Conservation (phyloP, 495 filamentous ascomycete genomes). For the Podospora pseudoanserina region DNA sequence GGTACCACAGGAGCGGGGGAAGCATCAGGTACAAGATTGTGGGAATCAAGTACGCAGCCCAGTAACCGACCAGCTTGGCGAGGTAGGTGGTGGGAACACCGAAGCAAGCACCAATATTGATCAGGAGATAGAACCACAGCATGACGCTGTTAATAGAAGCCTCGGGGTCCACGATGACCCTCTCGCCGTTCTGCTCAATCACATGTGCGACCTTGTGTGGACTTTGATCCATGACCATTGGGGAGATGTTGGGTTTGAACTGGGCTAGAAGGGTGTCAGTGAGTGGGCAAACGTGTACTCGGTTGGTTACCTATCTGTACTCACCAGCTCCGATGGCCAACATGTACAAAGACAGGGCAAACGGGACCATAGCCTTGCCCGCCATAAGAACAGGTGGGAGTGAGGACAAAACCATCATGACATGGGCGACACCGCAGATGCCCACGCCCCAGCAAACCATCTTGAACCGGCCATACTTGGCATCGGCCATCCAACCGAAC, state of each 20-base stretch:
- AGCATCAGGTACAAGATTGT: constrained; percentile 57
- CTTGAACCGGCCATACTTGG: constrained; percentile 55
- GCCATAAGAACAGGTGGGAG: constrained; percentile 53
- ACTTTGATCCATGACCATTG: constrained; percentile 57
- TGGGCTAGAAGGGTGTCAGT: constrained; percentile 32
- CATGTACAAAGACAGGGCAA: constrained; percentile 56
- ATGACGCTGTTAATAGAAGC: constrained; percentile 59
- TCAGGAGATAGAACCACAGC: constrained; percentile 61
- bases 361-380: constrained; percentile 54
- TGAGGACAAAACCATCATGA: constrained; percentile 58
- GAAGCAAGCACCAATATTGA: constrained; percentile 64
- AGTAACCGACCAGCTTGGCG: constrained; percentile 61
- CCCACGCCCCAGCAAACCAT: constrained; percentile 60
- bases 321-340: constrained; percentile 64
- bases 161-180: constrained; percentile 57
- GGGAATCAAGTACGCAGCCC: constrained; percentile 66
- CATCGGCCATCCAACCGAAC: constrained; percentile 57
- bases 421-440: constrained; percentile 62
- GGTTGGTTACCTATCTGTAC: constrained; percentile 24
- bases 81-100: constrained; percentile 48
- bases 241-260: constrained; percentile 67
- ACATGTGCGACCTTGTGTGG: constrained; percentile 45
- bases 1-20: constrained; percentile 49
- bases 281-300: background rate
- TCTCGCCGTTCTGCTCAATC: constrained; percentile 48